Base-by-base conservation (phyloP, 257 asterid genomes). In the Solanum lignicaule region DNA sequence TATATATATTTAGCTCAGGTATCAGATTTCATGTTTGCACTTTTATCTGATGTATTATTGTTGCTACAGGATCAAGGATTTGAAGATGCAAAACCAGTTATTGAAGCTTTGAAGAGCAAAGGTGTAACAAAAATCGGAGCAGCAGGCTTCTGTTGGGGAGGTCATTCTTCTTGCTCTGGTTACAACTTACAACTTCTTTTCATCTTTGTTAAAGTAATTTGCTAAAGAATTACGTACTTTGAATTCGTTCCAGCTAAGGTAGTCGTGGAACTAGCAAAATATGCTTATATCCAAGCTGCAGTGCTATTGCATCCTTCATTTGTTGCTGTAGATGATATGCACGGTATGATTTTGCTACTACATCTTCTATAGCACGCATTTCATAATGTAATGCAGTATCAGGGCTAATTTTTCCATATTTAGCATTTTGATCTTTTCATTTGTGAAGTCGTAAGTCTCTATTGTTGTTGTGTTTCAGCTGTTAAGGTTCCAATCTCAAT, bases 91-190 rank as follows among this genome's bases (percentile, higher is more conserved):
- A 95, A 93, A 73, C 92, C 92, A 55, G 85, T 94, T 38, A 90
- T 94, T 74, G 95, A 91, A 89, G 95, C 93, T 89, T 76, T 94
- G 5, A 94, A 92, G 89, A 87, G 92, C 91, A 92, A 91, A 76
- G 96, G 96, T 82, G 74, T 89, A 81, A 88, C 91, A 46, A 92
- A 92, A 89, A 89, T 94, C 27, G 98, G 95, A 87, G 98, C 94
- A 73, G 96, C 62, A 32, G 98, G 98, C 87, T 94, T 92, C 88
- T 94, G 96, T 33, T 94, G 98, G 95, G 96, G 96, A 89, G 96
- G 98, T 93, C 32, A 83, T 83, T 14, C 41, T 33, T 58, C 16
- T 76, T 27, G 27, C 66, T 79, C 36, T 43, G 0, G 9, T 5
- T 43, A 79, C 85, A 43, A 79, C 18, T 9, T 79, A 79, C 85